Evolutionary conservation across 192 early-diverging fungal species (phyloP).

Genomic region (Coemansia sp.): DNA sequence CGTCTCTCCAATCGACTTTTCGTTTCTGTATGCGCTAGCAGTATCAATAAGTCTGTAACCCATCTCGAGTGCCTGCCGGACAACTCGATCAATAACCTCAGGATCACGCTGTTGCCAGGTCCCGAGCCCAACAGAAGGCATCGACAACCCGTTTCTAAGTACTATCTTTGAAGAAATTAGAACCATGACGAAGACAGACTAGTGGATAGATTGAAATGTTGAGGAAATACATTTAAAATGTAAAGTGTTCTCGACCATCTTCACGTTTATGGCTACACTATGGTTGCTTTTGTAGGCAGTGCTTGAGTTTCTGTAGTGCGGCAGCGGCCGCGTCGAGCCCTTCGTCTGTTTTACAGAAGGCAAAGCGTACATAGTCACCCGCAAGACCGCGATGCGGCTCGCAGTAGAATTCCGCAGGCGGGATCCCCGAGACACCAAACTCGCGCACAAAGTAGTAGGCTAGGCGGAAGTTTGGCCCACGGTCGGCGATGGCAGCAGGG

Average conservation of each 20-base stretch:
- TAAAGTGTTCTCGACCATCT: too few relatives aligned
- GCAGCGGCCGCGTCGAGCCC: conserved; percentile 71
- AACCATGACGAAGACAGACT: background rate
- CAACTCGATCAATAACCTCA: conserved; percentile 17
- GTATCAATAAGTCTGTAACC: conserved; percentile 54
- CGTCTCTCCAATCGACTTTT: conserved; percentile 55
- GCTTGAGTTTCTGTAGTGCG: conserved; percentile 61
- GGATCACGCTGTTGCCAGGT: conserved; percentile 42
- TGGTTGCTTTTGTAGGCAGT: conserved; percentile 34
- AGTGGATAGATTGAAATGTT: background rate
- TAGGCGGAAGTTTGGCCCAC: conserved; percentile 73
- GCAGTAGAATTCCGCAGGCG: conserved; percentile 87
- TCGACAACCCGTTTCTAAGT: conserved; percentile 20
- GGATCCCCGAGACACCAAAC: conserved; percentile 89
- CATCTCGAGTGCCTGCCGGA: conserved; percentile 17
- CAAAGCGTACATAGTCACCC: conserved; percentile 79
- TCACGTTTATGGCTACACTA: too few relatives aligned
- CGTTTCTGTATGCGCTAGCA: conserved; percentile 67
- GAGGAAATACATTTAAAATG: background rate
- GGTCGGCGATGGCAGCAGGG: conserved; percentile 55
- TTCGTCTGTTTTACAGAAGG: conserved; percentile 90
- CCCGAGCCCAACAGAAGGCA: conserved; percentile 36
- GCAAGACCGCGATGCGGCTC: conserved; percentile 62
- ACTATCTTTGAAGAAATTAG: background rate
- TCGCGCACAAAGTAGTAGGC: conserved; percentile 84